Evolutionary conservation across 2,329 filamentous ascomycete species (phyloP).

Genomic region (Chrysoporthe austroafricana): DNA sequence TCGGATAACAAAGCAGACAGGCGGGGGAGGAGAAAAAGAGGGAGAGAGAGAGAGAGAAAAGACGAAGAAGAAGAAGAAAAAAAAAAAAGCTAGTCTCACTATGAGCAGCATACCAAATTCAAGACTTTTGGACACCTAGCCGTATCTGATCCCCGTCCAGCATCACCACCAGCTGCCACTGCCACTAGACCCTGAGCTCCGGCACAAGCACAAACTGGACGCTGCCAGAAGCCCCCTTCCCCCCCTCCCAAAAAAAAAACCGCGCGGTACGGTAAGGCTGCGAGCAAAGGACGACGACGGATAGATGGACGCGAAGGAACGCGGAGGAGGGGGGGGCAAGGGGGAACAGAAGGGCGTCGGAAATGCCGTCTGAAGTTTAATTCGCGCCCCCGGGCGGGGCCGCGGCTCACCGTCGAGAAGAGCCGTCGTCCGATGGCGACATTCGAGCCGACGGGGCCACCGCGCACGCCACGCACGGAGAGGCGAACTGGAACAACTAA

Average conservation of each 20-base stretch:
- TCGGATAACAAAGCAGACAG: not conserved
- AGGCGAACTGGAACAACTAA: too few relatives aligned
- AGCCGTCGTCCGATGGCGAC: not conserved
- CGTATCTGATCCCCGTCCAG: not conserved
- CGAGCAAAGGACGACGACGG: too few relatives aligned
- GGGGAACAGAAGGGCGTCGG: not conserved
- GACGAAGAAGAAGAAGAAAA: not conserved
- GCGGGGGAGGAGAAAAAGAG: not conserved
- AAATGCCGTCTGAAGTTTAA: constrained; percentile 7
- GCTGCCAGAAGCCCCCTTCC: too few relatives aligned
- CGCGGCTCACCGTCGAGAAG: not conserved
- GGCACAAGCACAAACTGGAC: too few relatives aligned
- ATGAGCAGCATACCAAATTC: constrained; percentile 8
- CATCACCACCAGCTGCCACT: not conserved
- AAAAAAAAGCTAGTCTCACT: not conserved
- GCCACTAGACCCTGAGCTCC: too few relatives aligned
- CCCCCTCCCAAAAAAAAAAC: too few relatives aligned
- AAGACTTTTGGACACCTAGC: not conserved
- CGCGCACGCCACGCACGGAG: too few relatives aligned
- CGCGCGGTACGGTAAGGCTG: too few relatives aligned
- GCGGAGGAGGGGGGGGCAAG: not conserved
- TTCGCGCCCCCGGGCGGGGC: not conserved
- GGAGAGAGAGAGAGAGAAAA: not conserved
- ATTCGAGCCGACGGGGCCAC: too few relatives aligned
- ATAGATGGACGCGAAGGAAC: too few relatives aligned